Evolutionary conservation across 73 alveolate species (phyloP).

Genomic region (Symbiodinium pilosum): DNA sequence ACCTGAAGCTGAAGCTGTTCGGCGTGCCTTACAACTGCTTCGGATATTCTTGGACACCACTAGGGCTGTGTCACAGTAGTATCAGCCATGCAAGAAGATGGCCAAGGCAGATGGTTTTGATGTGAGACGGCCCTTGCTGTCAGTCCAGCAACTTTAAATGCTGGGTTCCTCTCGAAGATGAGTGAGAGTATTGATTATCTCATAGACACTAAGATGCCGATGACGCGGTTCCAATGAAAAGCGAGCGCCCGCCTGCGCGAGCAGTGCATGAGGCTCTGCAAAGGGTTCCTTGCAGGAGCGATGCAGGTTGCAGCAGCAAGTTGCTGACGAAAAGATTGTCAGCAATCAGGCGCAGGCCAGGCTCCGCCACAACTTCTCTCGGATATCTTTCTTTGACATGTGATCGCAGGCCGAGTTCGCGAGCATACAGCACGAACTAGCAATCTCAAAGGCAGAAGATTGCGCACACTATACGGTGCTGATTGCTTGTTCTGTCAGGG

Average conservation of each 20-base stretch:
- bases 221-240: neutral
- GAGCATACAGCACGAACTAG: neutral
- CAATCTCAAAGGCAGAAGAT: neutral
- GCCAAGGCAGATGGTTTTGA: no score
- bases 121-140: neutral
- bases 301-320: neutral
- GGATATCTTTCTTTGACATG: neutral
- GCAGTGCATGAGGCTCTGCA: neutral
- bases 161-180: neutral
- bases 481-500: neutral
- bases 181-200: neutral
- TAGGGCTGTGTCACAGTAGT: no score
- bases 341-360: neutral
- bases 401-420: neutral
- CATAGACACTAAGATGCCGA: neutral
- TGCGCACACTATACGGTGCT: neutral
- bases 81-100: no score
- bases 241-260: neutral
- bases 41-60: no score
- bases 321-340: neutral
- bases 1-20: no score
- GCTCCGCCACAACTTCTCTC: neutral
- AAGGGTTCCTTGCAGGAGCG: neutral
- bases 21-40: no score
- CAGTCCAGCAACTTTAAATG: neutral